A percentile compares a stretch with the other conserved stretches of the same genome.
These are phyloP conservation scores for Brettanomyces custersianus DNA, from an alignment of 805 yeast genomes.

Conservation along the genomic window DNA sequence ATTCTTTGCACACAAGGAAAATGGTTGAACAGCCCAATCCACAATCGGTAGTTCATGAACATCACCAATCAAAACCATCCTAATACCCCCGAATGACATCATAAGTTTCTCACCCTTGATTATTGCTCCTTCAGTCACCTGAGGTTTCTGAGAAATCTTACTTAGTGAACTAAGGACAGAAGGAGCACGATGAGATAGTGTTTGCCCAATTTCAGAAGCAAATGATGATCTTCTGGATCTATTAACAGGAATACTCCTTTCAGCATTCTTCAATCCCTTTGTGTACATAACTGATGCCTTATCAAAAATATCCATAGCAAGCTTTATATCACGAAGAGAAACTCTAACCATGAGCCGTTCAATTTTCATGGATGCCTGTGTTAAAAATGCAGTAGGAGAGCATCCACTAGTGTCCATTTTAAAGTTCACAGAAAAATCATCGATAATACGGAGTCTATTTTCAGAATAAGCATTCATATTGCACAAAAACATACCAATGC, in stretches of 20 bases:
- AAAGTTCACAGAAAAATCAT: conserved; percentile 77
- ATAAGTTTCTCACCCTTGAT: conserved; percentile 61
- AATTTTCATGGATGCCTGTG: conserved; percentile 58
- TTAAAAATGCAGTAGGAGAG: conserved; percentile 44
- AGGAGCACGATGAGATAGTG: conserved; percentile 59
- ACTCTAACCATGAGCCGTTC: conserved; percentile 78
- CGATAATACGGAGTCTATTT: conserved; percentile 63
- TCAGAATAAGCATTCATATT: conserved; percentile 62
- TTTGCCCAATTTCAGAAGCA: conserved; percentile 55
- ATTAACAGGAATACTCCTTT: conserved; percentile 9
- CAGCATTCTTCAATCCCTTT: conserved; percentile 10
- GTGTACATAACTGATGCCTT: conserved; percentile 52
- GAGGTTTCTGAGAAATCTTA: conserved; percentile 19
- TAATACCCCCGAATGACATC: conserved; percentile 62
- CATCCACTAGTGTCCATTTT: conserved; percentile 68
- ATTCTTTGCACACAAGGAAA: conserved; percentile 57
- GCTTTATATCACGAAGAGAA: conserved; percentile 76
- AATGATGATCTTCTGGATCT: conserved; percentile 26
- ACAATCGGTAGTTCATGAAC: conserved; percentile 83
- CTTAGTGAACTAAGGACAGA: conserved; percentile 49
- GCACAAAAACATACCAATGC: conserved; percentile 80
- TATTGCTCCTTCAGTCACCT: too few relatives aligned
- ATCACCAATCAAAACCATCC: conserved; percentile 82
- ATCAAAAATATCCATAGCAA: conserved; percentile 68
- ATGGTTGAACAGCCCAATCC: conserved; percentile 66